phyloP scores from a whole-genome alignment of 257 asterid genomes.

The Solanum virginianum region DNA sequence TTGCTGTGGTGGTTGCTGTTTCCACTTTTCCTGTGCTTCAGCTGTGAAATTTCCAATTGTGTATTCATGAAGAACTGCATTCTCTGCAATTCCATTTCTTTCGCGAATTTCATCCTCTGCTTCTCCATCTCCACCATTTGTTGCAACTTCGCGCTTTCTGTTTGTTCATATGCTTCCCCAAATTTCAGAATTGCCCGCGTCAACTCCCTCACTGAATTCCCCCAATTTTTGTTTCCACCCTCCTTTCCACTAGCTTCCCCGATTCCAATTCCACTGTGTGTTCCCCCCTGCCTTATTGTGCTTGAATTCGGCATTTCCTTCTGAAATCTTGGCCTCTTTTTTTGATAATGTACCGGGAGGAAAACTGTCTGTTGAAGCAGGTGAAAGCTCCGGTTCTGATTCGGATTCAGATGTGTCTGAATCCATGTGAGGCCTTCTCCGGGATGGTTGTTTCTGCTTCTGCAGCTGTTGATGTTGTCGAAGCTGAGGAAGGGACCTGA shows the following conservation, averaged over 20 bases:
- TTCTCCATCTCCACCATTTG: conserved; percentile 89
- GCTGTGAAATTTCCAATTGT: conserved; percentile 68
- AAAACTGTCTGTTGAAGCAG: conserved; percentile 46
- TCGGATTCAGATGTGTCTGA: conserved; percentile 37
- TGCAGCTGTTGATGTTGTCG: conserved; percentile 5
- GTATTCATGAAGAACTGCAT: conserved; percentile 77
- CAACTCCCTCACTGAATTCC: conserved; percentile 46
- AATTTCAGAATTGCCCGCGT: conserved; percentile 54
- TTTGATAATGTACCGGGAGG: conserved; percentile 36
- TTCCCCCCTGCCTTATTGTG: neutral
- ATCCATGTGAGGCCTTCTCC: conserved; percentile 27
- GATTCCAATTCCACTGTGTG: neutral
- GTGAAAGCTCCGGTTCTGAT: conserved; percentile 42
- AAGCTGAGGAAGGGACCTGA: conserved; percentile 18
- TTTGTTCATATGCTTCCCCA: conserved; percentile 78
- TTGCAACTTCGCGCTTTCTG: conserved; percentile 65
- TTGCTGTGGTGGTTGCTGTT: conserved; percentile 9
- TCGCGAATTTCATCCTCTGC: conserved; percentile 83
- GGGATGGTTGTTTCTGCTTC: conserved; percentile 8
- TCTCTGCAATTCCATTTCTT: conserved; percentile 89
- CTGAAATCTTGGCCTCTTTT: conserved; percentile 32
- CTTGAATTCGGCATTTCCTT: conserved; percentile 1
- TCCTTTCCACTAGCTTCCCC: conserved; percentile 16
- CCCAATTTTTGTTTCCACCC: conserved; percentile 20
- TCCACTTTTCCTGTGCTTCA: conserved; percentile 29